Evolutionary conservation across 257 asterid species (phyloP).

Genomic region (Paraleonurus japonicus): DNA sequence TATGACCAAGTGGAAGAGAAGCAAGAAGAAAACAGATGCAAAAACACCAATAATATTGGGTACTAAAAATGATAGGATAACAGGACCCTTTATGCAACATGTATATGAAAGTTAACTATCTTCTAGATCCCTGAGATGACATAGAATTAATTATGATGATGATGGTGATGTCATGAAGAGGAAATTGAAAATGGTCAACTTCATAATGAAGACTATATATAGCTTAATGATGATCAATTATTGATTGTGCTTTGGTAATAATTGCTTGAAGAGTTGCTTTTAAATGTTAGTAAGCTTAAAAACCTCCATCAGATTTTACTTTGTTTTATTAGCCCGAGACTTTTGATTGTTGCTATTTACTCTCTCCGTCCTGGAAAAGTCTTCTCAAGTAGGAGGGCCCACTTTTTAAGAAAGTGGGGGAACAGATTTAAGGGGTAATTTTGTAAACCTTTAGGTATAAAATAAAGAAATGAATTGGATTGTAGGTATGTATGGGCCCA

Average conservation of each 20-base stretch:
- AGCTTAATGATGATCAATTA: not conserved
- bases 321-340: not conserved
- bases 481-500: too few species aligned
- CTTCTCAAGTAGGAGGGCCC: too few species aligned
- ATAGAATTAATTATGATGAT: not conserved
- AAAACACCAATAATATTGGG: not conserved
- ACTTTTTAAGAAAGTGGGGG: too few species aligned
- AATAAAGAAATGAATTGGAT: too few species aligned
- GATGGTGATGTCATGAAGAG: not conserved
- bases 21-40: not conserved
- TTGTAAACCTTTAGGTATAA: too few species aligned
- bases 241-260: not conserved
- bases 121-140: not conserved
- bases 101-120: not conserved
- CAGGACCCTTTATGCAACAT: not conserved
- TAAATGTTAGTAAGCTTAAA: not conserved
- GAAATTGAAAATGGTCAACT: not conserved
- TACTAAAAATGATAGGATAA: not conserved
- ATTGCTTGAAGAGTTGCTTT: not conserved
- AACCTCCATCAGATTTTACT: not conserved
- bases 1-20: not conserved
- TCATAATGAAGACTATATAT: not conserved
- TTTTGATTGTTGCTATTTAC: not conserved
- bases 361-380: too few species aligned
- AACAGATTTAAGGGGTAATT: too few species aligned